Evolutionary conservation across 1,284 basidiomycete genomes (phyloP), one percentile per base, ranked within the genome.

Genomic region (Moesziomyces sp.): DNA sequence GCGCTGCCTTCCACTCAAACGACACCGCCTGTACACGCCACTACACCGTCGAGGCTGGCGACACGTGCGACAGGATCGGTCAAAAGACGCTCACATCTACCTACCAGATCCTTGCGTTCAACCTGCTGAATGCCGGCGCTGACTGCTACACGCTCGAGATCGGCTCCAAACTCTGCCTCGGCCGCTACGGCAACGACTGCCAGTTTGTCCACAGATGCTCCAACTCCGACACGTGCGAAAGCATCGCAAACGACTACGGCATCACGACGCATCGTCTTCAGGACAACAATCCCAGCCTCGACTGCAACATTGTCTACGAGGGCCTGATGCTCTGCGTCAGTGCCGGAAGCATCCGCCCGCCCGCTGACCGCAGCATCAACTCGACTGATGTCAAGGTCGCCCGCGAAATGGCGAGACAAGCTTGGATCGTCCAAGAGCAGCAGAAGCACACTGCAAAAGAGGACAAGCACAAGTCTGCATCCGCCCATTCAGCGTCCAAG

Each of bases 21-120:
- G 46, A 60, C 43, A 80, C 85, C 51, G 78, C 83, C n/a, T 92
- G 91, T 84, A 82, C 86, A 18, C 89, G 90, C 62, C 79, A 77
- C 9, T 91, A 92, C 86, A 89, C 87, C 61, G 87, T 91, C 52
- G 76, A 88, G 72, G 78, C 77, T 1, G 89, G 88, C 55, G 91
- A 92, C 78, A 87, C 86, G 56, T 92, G 91, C 78, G 90, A 92
- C 85, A 79, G 81, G 70, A 91, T 92, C 82, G 91, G 90, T 61
- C 87, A 88, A 40, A 86, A 87, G 19, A 82, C 91, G 46, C 87
- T 88, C 53, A 90, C 88, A 60, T 91, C 91, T 28, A 91, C 91
- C 88, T 92, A 90, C 85, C 91, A 92, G 84, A 88, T 92, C 50
- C 88, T 89, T 3, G 87, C 86, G 14, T 85, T 89, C 75, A 92